Evolutionary conservation across 1,284 basidiomycete genomes (phyloP), one percentile per base, ranked within the genome.

Genomic region (Pholiota adiposa): DNA sequence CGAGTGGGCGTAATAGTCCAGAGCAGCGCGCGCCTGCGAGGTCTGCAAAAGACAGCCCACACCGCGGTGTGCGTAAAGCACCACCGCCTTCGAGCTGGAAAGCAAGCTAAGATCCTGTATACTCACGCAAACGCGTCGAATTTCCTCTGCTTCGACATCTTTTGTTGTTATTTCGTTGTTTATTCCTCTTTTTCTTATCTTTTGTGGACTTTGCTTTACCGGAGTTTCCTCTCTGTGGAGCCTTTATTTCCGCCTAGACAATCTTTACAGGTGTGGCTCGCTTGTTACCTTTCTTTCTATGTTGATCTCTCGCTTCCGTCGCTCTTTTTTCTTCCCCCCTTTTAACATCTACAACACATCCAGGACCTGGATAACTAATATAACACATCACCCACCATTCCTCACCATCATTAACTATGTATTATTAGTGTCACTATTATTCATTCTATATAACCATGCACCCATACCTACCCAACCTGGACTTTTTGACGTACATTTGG

Each of bases 71-170:
- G 33, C 65, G 66, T 46, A 77, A 74, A 60, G 76, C 77, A 9
- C 73, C 79, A 6, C 85, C 85, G 8, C 86, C 86, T 12, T 87
- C 86, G 25, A 88, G 86, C 63, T 89, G 86, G 86, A 86, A 62
- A 66, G 64, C 74, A 43, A 70, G 70, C 23, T 72, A 65, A 68
- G 48, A 18, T 27, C 31, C 18, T 19, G 8, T 43, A 14, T 38
- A 29, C 19, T 36, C 29, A 16, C 21, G 29, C 33, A 19, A 46
- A 44, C 40, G 29, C 25, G 18, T 18, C 16, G 33, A 49, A 41
- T 33, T 36, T 31, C 41, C 59, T 67, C 62, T 51, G 33, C 46
- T 27, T 27, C 40, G 23, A 34, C 33, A 38, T 19, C 38, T 31
- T 21, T 9, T 46, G 18, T 31, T 25, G n/a, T 57, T 43, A 8